These are phyloP conservation scores for Ciborinia camelliae DNA, from an alignment of 2,329 filamentous ascomycete genomes.

Conservation along the genomic window DNA sequence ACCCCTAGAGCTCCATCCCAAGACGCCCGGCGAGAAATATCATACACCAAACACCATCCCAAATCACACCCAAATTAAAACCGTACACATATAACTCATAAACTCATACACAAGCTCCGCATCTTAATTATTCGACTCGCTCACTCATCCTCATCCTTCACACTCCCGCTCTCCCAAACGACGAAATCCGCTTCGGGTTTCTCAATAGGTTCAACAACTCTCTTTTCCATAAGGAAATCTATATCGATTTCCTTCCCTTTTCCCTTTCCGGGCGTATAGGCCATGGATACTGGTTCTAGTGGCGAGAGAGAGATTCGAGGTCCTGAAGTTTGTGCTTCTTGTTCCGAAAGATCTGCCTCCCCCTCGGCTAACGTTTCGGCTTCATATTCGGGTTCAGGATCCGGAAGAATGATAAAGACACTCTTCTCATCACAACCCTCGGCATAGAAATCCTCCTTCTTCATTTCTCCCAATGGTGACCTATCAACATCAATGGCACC, in stretches of 20 bases:
- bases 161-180: constrained; percentile 68
- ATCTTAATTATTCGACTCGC: background rate
- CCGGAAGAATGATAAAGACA: constrained; percentile 59
- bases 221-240: constrained; percentile 41
- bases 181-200: constrained; percentile 60
- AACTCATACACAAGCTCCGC: background rate
- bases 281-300: background rate
- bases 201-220: constrained; percentile 53
- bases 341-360: constrained; percentile 23
- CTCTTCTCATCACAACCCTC: constrained; percentile 61
- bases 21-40: background rate
- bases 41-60: background rate
- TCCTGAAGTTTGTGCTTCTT: background rate
- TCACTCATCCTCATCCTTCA: constrained; percentile 48
- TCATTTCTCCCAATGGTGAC: constrained; percentile 63
- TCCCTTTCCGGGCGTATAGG: background rate
- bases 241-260: constrained; percentile 35
- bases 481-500: constrained; percentile 64
- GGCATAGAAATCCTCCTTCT: constrained; percentile 64
- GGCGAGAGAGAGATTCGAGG: too few relatives aligned
- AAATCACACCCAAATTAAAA: background rate
- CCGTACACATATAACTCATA: background rate
- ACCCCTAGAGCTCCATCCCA: background rate
- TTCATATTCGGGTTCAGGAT: constrained; percentile 36
- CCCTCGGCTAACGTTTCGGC: constrained; percentile 34